Evolutionary conservation across 352 stramenopile species (phyloP), one percentile per base, ranked within the genome.

Genomic region (Stephanocyclus meneghinianus): DNA sequence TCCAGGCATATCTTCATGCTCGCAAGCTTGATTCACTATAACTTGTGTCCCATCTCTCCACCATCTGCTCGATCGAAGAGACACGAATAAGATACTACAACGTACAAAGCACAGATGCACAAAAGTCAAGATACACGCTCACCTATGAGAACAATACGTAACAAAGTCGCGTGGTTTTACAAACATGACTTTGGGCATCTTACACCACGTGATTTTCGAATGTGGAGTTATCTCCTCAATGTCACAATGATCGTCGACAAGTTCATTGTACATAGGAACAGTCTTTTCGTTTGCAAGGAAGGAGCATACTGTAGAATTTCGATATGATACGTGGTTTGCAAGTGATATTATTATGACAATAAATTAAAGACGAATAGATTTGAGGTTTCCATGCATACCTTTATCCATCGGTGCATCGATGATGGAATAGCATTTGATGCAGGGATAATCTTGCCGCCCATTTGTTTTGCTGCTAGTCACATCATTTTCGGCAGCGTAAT

Each of bases 1-100:
- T 13, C 64, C 72, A 2, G 85, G 84, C 59, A 62, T 74, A 71
- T 88, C 83, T 18, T 82, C 79, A 69, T 93, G 86, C 32, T 90
- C 83, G 63, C 78, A 85, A 40, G 89, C 89, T 72, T 93, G 89
- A 84, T 89, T 93, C n/a, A 93, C 80, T 62, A 93, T 81, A 0
- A 93, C 77, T 74, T 87, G 74, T 47, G 75, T 91, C 16, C 89
- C 89, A 71, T 92, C 89, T 50, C 59, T 50, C 30, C 81, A 74
- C 89, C 89, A 66, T 45, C 55, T 63, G 11, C 44, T 63, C 51
- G 30, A 60, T 10, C 51, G 30, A 35, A 21, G 11, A 16, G 3
- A 53, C n/a, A 53, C 4, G 35, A 40, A 40, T 40, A 40, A 40
- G 35, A 40, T 40, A 40, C 35, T 8, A 2, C 35, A 40, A 40